Conservation (phyloP, 176 grass and related monocot species). For the Pharus latifolius region DNA sequence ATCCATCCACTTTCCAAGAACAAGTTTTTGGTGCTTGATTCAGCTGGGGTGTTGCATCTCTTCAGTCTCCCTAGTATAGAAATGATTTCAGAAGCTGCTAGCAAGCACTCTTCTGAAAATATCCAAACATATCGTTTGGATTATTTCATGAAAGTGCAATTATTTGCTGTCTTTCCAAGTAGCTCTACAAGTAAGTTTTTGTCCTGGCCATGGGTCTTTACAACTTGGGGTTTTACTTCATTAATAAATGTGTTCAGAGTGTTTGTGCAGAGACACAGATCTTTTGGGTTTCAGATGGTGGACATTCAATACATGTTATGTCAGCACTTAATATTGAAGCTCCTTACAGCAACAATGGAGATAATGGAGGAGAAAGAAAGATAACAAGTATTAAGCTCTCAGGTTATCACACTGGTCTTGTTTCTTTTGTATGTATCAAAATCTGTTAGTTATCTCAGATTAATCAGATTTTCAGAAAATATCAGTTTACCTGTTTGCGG, state of each 20-base stretch:
- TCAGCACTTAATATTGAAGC: conserved; percentile 39
- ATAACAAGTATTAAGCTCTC: conserved; percentile 36
- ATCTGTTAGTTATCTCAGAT: not conserved
- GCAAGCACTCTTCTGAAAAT: conserved; percentile 30
- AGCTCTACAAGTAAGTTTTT: conserved; percentile 66
- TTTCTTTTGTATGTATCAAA: not conserved
- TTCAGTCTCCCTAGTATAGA: conserved; percentile 31
- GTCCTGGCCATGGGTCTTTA: conserved; percentile 4
- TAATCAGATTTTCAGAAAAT: not conserved
- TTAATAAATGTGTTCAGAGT: conserved; percentile 78
- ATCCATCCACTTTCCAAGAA: conserved; percentile 67
- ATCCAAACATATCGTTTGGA: conserved; percentile 27
- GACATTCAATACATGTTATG: conserved; percentile 59
- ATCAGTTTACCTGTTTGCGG: not conserved
- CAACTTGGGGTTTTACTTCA: conserved; percentile 32
- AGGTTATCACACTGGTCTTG: conserved; percentile 35
- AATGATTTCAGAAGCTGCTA: conserved; percentile 13
- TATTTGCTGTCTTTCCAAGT: conserved; percentile 66
- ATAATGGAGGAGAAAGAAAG: conserved; percentile 15
- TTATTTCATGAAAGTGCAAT: conserved; percentile 64
- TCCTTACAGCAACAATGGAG: conserved; percentile 6
- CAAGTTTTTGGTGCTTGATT: conserved; percentile 72
- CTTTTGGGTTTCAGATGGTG: conserved; percentile 84
- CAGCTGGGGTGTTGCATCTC: conserved; percentile 61
- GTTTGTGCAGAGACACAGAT: conserved; percentile 61